Evolutionary conservation across 139 green algal genomes (phyloP), one percentile per base, ranked within the genome.

Genomic region (Micromonas commoda): DNA sequence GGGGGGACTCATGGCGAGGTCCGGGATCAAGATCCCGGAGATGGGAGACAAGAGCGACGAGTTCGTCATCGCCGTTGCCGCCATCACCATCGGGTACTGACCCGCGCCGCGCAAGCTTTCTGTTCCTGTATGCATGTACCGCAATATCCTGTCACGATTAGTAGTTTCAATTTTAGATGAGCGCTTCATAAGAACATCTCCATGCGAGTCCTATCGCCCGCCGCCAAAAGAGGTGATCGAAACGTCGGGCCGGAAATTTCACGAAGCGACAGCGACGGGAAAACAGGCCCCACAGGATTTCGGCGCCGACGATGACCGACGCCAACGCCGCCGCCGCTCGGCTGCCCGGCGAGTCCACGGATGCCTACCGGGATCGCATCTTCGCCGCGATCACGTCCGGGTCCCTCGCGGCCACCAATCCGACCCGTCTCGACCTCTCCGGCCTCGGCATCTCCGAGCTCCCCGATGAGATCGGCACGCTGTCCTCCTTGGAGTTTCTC

Each of bases 11-110:
- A 53, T 33, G 31, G 74, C 71, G 53, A 32, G 32, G 2, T 80
- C 65, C 20, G 79, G 82, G n/a, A 74, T 86, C 26, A 61, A 64
- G 34, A 78, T 88, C 9, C 34, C 66, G 20, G 81, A 77, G 35
- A 64, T 84, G 31, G 83, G 81, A 23, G 84, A 88, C 68, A 68
- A 66, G 3, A 83, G 68, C 32, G 84, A 86, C 77, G 84, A 86
- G 31, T 82, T 85, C 70, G 20, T 82, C 31, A 80, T 88, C 16
- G 79, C 67, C 28, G 77, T 85, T 28, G 81, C 81, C 21, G 71
- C 71, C 23, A 81, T 88, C 3, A 86, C 79, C 33, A 79, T 88
- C 0, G 84, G 84, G n/a, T 86, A 85, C 52, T 85, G 34, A 77
- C 6, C 33, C 38, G 68, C 5, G 63, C 45, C 9, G 45, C 9